These are phyloP conservation scores for Halenospora varia DNA, from an alignment of 495 filamentous ascomycete species.

Conservation along the genomic window DNA sequence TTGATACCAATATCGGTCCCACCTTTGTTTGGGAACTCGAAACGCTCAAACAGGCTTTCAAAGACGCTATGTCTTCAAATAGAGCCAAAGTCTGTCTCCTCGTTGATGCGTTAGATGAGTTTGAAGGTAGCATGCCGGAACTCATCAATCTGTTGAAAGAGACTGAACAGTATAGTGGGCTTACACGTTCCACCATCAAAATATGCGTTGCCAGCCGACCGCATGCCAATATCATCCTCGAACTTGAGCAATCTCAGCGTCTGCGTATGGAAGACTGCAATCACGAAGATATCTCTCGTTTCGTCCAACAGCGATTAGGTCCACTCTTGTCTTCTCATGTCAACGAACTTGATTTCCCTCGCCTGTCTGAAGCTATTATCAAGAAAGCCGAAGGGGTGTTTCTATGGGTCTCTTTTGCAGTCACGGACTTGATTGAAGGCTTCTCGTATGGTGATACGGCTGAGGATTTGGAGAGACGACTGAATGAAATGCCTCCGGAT, in stretches of 20 bases:
- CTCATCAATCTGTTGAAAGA: not conserved
- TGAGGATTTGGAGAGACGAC: too few species aligned
- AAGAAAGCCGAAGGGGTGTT: not conserved
- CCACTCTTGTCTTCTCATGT: too few species aligned
- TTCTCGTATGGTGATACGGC: too few species aligned
- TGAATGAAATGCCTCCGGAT: too few species aligned
- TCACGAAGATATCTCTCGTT: not conserved
- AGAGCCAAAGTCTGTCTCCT: too few species aligned
- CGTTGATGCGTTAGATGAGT: not conserved
- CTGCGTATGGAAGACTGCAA: not conserved
- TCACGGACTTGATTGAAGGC: too few species aligned
- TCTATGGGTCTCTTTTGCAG: not conserved
- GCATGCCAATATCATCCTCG: not conserved
- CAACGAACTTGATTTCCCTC: too few species aligned
- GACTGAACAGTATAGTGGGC: too few species aligned
- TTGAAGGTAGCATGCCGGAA: not conserved
- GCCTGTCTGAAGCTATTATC: not conserved
- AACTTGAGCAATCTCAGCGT: not conserved
- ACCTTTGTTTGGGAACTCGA: not conserved
- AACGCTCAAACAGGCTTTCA: not conserved
- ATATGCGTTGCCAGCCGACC: not conserved
- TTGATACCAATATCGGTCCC: not conserved
- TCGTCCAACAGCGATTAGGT: not conserved
- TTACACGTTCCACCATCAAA: not conserved
- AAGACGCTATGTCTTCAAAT: not conserved